phyloP scores from a whole-genome alignment of 164 flowering plant species.

The Berberis thunbergii region DNA sequence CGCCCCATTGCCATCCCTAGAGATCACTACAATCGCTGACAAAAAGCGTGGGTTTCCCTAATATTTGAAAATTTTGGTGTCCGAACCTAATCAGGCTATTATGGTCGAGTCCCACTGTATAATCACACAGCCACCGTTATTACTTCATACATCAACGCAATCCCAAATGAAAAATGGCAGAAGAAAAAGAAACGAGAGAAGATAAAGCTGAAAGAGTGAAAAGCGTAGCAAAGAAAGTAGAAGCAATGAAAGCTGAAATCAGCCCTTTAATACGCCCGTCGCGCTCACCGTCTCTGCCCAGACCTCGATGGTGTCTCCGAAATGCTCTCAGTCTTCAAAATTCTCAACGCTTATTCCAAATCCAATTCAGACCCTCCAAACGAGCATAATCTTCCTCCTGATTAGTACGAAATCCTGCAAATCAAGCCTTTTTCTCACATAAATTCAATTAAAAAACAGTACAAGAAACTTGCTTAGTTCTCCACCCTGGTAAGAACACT shows the following conservation, averaged over 20 bases:
- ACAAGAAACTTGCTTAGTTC: conserved; percentile 60
- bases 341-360: conserved; percentile 34
- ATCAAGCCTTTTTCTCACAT: conserved; percentile 63
- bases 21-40: too few relatives aligned
- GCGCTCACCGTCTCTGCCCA: conserved; percentile 41
- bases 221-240: conserved; percentile 44
- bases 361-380: background rate
- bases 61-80: too few relatives aligned
- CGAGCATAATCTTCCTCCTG: conserved; percentile 12
- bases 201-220: conserved; percentile 41
- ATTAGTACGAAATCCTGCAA: conserved; percentile 65
- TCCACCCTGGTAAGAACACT: conserved; percentile 76
- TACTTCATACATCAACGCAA: too few relatives aligned
- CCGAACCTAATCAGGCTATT: too few relatives aligned
- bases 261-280: conserved; percentile 58
- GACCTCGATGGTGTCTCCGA: conserved; percentile 43
- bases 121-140: too few relatives aligned
- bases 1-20: too few relatives aligned
- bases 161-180: background rate
- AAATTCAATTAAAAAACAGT: conserved; percentile 51
- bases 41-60: too few relatives aligned
- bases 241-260: conserved; percentile 33
- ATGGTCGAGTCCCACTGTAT: too few relatives aligned
- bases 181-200: conserved; percentile 9
- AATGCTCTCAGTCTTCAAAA: conserved; percentile 45